Evolutionary conservation across 345 rosid genomes (phyloP).

Genomic region (Euphorbia tirucalli): DNA sequence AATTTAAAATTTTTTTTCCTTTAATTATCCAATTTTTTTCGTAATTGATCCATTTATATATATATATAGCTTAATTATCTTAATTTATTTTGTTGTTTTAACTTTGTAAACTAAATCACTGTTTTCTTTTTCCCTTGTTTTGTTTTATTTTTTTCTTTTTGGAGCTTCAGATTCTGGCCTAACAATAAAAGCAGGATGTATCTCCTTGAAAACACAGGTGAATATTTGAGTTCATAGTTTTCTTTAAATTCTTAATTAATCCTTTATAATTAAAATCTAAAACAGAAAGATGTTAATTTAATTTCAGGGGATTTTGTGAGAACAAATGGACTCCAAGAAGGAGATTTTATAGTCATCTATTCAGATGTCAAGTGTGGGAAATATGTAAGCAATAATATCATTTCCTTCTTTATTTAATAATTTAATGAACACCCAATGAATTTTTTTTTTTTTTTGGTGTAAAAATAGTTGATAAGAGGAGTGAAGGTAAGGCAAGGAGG

Average conservation of each 20-base stretch:
- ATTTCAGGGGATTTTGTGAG: conserved; percentile 84
- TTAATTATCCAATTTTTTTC: no score
- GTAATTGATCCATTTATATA: no score
- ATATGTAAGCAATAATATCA: conserved; percentile 51
- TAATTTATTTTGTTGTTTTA: no score
- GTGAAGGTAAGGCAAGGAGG: conserved; percentile 92
- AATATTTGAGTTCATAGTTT: background rate
- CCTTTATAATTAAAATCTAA: no score
- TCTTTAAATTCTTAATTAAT: no score
- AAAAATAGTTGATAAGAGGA: conserved; percentile 81
- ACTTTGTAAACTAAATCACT: conserved; percentile 22
- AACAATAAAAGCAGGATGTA: conserved; percentile 99
- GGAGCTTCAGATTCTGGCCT: conserved; percentile 95
- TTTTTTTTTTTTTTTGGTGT: no score
- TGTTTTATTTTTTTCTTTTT: conserved; percentile 9
- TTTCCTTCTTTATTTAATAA: no score
- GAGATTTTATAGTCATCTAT: conserved; percentile 97
- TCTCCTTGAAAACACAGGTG: conserved; percentile 96
- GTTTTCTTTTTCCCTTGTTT: background rate
- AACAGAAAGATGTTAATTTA: no score
- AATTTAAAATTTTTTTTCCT: background rate
- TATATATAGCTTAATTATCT: no score
- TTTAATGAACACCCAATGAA: no score
- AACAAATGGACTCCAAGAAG: conserved; percentile 94
- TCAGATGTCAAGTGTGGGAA: conserved; percentile 91